A percentile compares a stretch with the other conserved stretches of the same genome.
phyloP scores from a whole-genome alignment of 345 rosid species.

The Abelmoschus esculentus region DNA sequence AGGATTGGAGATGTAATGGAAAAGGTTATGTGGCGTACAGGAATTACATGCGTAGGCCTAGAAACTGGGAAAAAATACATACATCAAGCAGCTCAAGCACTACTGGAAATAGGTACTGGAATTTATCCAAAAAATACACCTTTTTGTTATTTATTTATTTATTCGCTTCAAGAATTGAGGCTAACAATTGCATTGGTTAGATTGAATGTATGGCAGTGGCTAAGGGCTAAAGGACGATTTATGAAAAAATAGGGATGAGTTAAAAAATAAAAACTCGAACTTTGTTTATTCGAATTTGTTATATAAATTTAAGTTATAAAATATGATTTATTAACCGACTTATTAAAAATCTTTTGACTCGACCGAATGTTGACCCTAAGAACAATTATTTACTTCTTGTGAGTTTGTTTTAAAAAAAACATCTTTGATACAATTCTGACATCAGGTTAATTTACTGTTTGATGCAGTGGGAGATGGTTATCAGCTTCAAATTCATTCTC shows the following conservation, averaged over 20 bases:
- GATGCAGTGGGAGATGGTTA: conserved; percentile 91
- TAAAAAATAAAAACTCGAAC: too few relatives aligned
- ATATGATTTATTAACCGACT: too few relatives aligned
- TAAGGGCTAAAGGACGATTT: neutral
- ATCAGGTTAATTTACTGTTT: conserved; percentile 80
- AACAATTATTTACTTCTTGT: conserved; percentile 12
- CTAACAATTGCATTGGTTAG: neutral
- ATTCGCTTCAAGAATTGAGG: neutral
- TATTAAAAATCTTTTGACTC: too few relatives aligned
- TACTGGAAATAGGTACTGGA: conserved; percentile 68
- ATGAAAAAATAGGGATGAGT: neutral
- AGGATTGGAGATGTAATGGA: conserved; percentile 98
- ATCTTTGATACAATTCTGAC: conserved; percentile 50
- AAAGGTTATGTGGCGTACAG: conserved; percentile 82
- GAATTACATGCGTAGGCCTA: conserved; percentile 75
- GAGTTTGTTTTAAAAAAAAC: conserved; percentile 3
- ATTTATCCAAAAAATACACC: neutral
- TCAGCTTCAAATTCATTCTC: conserved; percentile 59
- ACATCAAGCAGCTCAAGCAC: conserved; percentile 58
- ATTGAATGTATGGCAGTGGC: neutral
- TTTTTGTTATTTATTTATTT: neutral
- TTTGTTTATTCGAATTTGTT: too few relatives aligned
- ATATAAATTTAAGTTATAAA: too few relatives aligned
- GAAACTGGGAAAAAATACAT: conserved; percentile 64
- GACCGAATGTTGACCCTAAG: too few relatives aligned